These are phyloP conservation scores for Sherardia arvensis DNA, from an alignment of 257 asterid genomes.

Conservation along the genomic window DNA sequence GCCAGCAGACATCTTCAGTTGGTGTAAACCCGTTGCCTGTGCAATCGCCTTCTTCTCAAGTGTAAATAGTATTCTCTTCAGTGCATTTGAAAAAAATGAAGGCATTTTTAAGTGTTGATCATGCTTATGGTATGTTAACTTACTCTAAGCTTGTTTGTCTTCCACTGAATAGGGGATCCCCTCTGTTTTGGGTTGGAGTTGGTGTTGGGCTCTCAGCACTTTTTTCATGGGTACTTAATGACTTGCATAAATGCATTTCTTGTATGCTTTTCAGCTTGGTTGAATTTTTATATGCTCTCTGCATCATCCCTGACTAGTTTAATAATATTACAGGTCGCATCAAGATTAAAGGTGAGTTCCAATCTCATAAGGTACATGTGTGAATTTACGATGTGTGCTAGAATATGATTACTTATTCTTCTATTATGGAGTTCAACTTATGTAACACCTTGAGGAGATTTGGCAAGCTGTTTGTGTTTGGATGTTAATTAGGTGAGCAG, in stretches of 20 bases:
- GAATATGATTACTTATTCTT: background rate
- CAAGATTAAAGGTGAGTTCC: conserved; percentile 63
- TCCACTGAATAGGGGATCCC: conserved; percentile 57
- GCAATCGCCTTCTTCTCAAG: conserved; percentile 60
- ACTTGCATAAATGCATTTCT: background rate
- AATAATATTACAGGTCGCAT: conserved; percentile 52
- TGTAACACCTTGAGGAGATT: background rate
- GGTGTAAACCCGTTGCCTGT: conserved; percentile 64
- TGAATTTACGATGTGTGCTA: background rate
- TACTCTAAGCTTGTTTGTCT: conserved; percentile 8
- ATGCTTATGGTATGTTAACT: background rate
- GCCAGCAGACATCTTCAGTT: conserved; percentile 69
- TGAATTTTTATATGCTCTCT: conserved; percentile 4
- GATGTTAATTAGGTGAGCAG: background rate
- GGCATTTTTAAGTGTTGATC: background rate
- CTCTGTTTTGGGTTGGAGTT: conserved; percentile 93
- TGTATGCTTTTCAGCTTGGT: background rate
- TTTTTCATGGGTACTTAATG: conserved; percentile 62
- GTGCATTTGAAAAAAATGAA: conserved; percentile 4
- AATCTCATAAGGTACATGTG: conserved; percentile 13
- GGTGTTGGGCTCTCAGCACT: conserved; percentile 93
- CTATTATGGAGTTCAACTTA: background rate
- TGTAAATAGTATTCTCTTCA: conserved; percentile 35
- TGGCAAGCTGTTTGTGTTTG: background rate
- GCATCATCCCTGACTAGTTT: conserved; percentile 12